Conservation (phyloP, 2,329 filamentous ascomycete species). For the Trichoderma endophyticum region DNA sequence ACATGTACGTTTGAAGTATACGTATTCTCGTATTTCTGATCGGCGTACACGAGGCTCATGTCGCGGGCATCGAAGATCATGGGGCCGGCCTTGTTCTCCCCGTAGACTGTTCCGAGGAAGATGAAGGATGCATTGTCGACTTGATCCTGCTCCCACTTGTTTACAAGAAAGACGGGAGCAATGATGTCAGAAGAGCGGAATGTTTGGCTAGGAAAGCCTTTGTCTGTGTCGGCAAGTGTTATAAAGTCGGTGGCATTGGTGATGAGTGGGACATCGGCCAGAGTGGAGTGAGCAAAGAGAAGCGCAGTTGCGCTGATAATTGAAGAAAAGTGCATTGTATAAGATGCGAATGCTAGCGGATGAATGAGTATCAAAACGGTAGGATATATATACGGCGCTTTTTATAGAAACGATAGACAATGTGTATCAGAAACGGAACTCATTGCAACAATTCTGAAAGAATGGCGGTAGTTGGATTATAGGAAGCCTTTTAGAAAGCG, state of each 20-base stretch:
- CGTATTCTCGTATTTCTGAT: not conserved
- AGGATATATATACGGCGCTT: not conserved
- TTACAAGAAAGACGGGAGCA: not conserved
- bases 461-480: not conserved
- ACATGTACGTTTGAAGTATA: not conserved
- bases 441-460: no score
- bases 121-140: not conserved
- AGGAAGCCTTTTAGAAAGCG: not conserved
- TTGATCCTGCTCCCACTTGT: not conserved
- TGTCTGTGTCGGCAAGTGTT: not conserved
- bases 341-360: not conserved
- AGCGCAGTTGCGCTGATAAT: not conserved
- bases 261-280: not conserved
- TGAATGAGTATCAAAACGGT: not conserved
- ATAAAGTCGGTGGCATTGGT: not conserved
- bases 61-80: constrained; percentile 1
- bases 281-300: not conserved
- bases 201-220: not conserved
- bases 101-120: constrained; percentile 1
- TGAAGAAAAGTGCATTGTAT: not conserved
- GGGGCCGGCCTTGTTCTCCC: not conserved
- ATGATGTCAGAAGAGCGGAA: not conserved
- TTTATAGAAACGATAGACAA: not conserved
- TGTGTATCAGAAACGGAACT: not conserved
- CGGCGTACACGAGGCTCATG: not conserved